Conservation (phyloP, 2,329 filamentous ascomycete genomes). For the Albophoma yamanashiensis region DNA sequence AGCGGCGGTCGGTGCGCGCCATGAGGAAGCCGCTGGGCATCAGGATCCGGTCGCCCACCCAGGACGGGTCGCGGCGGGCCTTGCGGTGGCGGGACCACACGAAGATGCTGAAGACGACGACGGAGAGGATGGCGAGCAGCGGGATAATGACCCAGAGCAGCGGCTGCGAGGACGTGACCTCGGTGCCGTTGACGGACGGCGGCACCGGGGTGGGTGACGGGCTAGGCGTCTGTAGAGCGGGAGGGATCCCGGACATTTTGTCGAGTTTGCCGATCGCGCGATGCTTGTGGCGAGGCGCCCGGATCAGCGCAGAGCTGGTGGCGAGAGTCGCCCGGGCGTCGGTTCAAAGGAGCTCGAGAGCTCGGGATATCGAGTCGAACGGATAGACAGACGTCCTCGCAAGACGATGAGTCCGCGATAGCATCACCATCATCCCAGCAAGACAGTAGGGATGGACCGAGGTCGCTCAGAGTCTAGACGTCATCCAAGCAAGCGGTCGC, state of each 20-base stretch:
- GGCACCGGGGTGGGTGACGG: neutral
- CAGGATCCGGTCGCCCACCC: slow-evolving; percentile 1
- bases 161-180: slow-evolving; percentile 32
- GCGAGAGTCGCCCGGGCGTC: neutral
- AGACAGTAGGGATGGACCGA: neutral
- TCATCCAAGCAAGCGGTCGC: neutral
- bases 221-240: no score
- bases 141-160: slow-evolving; percentile 47
- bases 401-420: neutral
- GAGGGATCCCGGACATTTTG: neutral
- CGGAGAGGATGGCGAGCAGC: slow-evolving; percentile 30
- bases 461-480: neutral
- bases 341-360: neutral
- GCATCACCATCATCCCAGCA: neutral
- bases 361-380: neutral
- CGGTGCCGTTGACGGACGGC: slow-evolving; percentile 5
- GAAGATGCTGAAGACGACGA: slow-evolving; percentile 13
- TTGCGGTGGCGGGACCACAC: slow-evolving; percentile 5
- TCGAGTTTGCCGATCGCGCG: neutral
- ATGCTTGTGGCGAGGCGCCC: neutral
- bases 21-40: neutral
- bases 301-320: neutral
- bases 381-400: neutral
- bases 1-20: slow-evolving; percentile 7
- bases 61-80: neutral